Percentiles rank a stretch among this genome's conserved stretches.
Evolutionary conservation across 441 rosid species (phyloP).

Genomic region (Gossypium armourianum): DNA sequence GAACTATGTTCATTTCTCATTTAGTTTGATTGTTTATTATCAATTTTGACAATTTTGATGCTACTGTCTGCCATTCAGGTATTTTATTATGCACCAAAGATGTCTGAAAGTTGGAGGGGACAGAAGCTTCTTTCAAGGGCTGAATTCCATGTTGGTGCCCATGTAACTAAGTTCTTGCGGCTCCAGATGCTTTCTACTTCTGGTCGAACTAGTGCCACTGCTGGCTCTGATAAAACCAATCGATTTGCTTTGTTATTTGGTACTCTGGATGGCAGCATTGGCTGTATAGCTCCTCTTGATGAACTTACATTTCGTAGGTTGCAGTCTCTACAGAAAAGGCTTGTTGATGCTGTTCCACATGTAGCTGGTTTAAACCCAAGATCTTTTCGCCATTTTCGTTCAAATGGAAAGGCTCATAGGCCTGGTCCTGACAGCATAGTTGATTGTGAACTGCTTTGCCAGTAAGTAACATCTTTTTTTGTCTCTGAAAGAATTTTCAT

Average conservation of each 20-base stretch:
- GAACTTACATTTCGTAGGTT: conserved; percentile 91
- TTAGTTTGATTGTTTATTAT: neutral
- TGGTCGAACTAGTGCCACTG: conserved; percentile 40
- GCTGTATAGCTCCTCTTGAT: conserved; percentile 89
- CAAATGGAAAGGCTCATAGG: conserved; percentile 74
- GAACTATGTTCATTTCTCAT: neutral
- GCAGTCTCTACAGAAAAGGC: conserved; percentile 81
- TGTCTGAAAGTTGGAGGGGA: conserved; percentile 97
- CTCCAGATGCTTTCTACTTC: conserved; percentile 70
- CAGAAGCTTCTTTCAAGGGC: conserved; percentile 90
- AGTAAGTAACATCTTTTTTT: conserved; percentile 43
- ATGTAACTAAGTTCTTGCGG: conserved; percentile 76
- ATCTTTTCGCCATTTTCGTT: conserved; percentile 76
- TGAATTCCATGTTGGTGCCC: conserved; percentile 90
- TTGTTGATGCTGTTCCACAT: conserved; percentile 83
- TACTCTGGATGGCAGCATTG: conserved; percentile 88
- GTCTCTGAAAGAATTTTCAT: neutral
- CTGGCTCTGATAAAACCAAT: conserved; percentile 71
- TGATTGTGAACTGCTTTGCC: conserved; percentile 81
- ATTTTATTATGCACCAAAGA: conserved; percentile 90
- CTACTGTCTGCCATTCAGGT: conserved; percentile 34
- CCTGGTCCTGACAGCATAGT: conserved; percentile 94
- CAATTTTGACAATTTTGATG: neutral
- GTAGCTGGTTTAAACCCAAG: conserved; percentile 85
- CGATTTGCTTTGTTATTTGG: conserved; percentile 82